Evolutionary conservation across 306 rosid species (phyloP), one percentile per base, ranked within the genome.

Genomic region (Cicer pinnatifidum): DNA sequence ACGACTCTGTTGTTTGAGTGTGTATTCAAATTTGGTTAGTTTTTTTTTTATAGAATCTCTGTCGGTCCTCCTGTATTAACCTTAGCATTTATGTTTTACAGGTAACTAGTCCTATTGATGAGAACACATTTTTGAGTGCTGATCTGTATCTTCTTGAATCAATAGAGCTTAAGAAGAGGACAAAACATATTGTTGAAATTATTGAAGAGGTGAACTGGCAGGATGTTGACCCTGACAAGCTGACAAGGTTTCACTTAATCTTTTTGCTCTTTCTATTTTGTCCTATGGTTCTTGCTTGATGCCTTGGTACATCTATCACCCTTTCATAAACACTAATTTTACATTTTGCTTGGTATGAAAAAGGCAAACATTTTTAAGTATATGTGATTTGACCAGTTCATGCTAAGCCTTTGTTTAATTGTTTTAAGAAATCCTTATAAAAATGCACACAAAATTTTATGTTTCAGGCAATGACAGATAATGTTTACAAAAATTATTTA

Each of bases 111-210:
- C 82, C 86, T 44, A 46, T 74, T 64, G 88, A 88, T 8, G 95
- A 82, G 64, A 75, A 84, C 83, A 75, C 87, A 51, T 85, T 94
- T 84, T 85, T 94, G 88, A 94, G 99, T 77, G 89, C 90, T 72
- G 99, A 94, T 85, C 83, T 94, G 74, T 89, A 80, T 75, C 99
- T 94, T 83, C 90, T 94, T 59, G 99, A 94, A 81, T 87, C 91
- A 2, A 80, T 94, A 59, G 99, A 91, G 86, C 86, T 84, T 76
- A 87, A 88, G 83, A 91, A 81, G 89, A 91, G 99, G 88, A 90
- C 85, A 81, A 87, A 88, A 81, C 93, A 91, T 81, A 85, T 90
- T 60, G 69, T 85, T 75, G 99, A 90, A 82, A 88, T 91, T 59
- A 79, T 94, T 65, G 97, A 94, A 73, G 97, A 89, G 77, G 85